These are phyloP conservation scores for Populus pruinosa DNA, from an alignment of 345 rosid genomes.

Conservation along the genomic window DNA sequence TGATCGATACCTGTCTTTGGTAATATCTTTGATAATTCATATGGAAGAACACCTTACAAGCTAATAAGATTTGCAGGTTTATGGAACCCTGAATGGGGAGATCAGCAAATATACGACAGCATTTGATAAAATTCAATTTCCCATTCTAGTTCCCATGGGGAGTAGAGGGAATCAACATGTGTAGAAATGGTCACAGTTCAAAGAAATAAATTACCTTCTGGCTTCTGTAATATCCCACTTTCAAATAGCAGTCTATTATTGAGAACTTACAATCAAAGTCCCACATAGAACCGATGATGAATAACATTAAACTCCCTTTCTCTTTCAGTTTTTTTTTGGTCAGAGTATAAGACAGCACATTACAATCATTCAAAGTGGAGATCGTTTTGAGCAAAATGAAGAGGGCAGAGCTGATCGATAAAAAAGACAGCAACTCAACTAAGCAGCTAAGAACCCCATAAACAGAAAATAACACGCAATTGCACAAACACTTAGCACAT, in stretches of 20 bases:
- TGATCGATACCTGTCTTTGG: background rate
- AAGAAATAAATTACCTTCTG: background rate
- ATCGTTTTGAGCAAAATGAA: background rate
- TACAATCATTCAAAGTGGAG: background rate
- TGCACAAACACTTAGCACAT: background rate
- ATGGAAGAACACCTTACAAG: background rate
- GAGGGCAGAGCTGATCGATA: background rate
- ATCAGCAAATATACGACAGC: background rate
- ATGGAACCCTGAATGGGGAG: background rate
- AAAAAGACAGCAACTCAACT: background rate
- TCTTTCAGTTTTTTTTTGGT: too few species aligned
- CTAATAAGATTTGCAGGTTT: too few species aligned
- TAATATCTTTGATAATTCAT: background rate
- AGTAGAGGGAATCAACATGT: background rate
- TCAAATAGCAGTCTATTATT: background rate
- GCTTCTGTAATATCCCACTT: background rate
- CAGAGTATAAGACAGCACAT: background rate
- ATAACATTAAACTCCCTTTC: background rate
- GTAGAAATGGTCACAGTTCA: background rate
- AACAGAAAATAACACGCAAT: background rate
- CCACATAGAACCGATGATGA: background rate
- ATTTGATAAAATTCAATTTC: background rate
- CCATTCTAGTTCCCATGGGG: background rate
- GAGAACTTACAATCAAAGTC: background rate
- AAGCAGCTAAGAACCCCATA: background rate